phyloP scores from a whole-genome alignment of 129 eudicot species.

The Solidago caesia region DNA sequence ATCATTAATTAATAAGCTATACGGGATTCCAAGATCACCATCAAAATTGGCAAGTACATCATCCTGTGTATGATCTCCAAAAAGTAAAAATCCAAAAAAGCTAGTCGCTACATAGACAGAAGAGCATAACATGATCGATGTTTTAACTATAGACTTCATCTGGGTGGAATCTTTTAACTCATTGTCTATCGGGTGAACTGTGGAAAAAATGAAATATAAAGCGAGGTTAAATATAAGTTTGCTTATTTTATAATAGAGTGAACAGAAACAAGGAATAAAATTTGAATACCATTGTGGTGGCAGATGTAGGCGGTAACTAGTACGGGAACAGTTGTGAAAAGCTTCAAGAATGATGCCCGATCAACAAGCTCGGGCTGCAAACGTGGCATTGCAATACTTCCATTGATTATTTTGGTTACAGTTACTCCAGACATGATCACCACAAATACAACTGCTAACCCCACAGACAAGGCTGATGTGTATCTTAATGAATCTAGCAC shows the following conservation, averaged over 20 bases:
- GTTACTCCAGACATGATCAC: slow-evolving; percentile 80
- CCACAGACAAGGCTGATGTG: slow-evolving; percentile 90
- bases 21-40: slow-evolving; percentile 82
- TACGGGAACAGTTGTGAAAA: slow-evolving; percentile 83
- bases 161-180: slow-evolving; percentile 73
- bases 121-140: slow-evolving; percentile 67
- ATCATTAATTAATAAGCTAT: slow-evolving; percentile 67
- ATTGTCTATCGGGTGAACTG: slow-evolving; percentile 93
- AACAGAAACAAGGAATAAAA: not conserved
- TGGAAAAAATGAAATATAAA: slow-evolving; percentile 16
- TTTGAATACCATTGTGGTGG: slow-evolving; percentile 72
- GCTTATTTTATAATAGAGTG: not conserved
- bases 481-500: slow-evolving; percentile 77
- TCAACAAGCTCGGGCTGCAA: slow-evolving; percentile 62
- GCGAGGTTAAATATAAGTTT: not conserved
- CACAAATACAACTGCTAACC: slow-evolving; percentile 80
- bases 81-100: slow-evolving; percentile 80
- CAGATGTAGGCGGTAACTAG: slow-evolving; percentile 90
- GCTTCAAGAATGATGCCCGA: slow-evolving; percentile 85
- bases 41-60: slow-evolving; percentile 92
- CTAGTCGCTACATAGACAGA: slow-evolving; percentile 78
- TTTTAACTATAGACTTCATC: slow-evolving; percentile 77
- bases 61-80: slow-evolving; percentile 75
- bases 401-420: slow-evolving; percentile 50
- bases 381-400: slow-evolving; percentile 75